A percentile compares a stretch with the other conserved stretches of the same genome.
phyloP scores from a whole-genome alignment of 2,329 filamentous ascomycete genomes.

The Myrmaecium sp. region DNA sequence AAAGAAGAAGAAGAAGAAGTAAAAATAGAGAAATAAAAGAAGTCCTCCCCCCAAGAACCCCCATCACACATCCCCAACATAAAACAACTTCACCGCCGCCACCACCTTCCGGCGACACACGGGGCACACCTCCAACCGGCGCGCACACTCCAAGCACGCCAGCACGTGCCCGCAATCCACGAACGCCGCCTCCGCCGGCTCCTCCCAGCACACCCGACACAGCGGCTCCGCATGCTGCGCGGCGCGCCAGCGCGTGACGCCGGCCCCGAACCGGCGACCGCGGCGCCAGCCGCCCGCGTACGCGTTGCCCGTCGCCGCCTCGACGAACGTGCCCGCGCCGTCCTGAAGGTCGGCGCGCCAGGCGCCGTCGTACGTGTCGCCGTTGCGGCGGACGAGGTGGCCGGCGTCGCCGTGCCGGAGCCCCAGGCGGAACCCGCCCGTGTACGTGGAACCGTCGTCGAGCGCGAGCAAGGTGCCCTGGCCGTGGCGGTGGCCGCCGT shows the following conservation, averaged over 20 bases:
- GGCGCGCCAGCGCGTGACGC: constrained; percentile 44
- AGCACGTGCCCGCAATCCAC: constrained; percentile 48
- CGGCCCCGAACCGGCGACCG: constrained; percentile 43
- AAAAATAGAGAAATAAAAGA: too few relatives aligned
- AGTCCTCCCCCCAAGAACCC: too few relatives aligned
- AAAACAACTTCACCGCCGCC: constrained; percentile 40
- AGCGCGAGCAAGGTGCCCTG: constrained; percentile 35
- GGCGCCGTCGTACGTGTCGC: constrained; percentile 41
- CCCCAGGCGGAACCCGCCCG: constrained; percentile 35
- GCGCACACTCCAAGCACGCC: constrained; percentile 42
- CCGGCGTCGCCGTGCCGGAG: constrained; percentile 39
- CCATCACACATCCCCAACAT: too few relatives aligned
- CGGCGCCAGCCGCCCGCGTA: constrained; percentile 44
- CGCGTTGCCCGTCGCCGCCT: constrained; percentile 40
- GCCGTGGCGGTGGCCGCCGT: constrained; percentile 34
- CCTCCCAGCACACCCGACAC: constrained; percentile 47
- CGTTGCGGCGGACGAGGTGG: constrained; percentile 44
- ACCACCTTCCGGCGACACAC: constrained; percentile 42
- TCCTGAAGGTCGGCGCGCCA: constrained; percentile 48
- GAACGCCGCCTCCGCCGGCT: constrained; percentile 41
- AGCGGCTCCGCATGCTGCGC: constrained; percentile 42
- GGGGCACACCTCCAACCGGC: constrained; percentile 41
- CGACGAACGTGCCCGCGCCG: constrained; percentile 39
- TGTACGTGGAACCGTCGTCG: constrained; percentile 38
- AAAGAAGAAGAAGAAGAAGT: not conserved